Conservation (phyloP, 2,329 filamentous ascomycete genomes). For the Hymenoscyphus repandus region DNA sequence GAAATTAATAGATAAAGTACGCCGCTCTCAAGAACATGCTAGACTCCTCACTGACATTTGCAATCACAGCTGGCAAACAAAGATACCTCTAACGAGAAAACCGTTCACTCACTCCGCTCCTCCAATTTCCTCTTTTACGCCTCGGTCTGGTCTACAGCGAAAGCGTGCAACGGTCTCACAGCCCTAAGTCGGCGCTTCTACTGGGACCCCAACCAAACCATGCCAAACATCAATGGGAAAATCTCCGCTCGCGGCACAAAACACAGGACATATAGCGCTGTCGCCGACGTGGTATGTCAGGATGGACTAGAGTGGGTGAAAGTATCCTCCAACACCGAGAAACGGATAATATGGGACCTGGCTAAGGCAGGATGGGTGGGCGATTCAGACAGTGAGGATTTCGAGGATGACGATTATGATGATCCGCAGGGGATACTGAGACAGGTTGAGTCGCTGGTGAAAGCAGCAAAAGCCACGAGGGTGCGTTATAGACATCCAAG, state of each 20-base stretch:
- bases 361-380: slow-evolving; percentile 62
- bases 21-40: not conserved
- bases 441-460: slow-evolving; percentile 51
- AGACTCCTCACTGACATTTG: slow-evolving; percentile 8
- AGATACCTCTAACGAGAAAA: slow-evolving; percentile 27
- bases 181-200: slow-evolving; percentile 54
- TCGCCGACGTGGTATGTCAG: slow-evolving; percentile 60
- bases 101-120: slow-evolving; percentile 53
- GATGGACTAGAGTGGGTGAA: slow-evolving; percentile 64
- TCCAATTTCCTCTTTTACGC: slow-evolving; percentile 63
- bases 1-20: slow-evolving; percentile 40
- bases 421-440: slow-evolving; percentile 51
- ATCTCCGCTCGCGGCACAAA: slow-evolving; percentile 10
- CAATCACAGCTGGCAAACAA: slow-evolving; percentile 19
- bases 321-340: slow-evolving; percentile 60
- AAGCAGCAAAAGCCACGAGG: slow-evolving; percentile 50
- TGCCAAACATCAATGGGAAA: slow-evolving; percentile 14
- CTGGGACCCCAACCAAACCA: slow-evolving; percentile 31
- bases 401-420: slow-evolving; percentile 38
- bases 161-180: slow-evolving; percentile 48
- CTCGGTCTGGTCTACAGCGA: slow-evolving; percentile 58
- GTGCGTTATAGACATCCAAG: slow-evolving; percentile 55
- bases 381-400: slow-evolving; percentile 38
- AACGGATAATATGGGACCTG: slow-evolving; percentile 60
- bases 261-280: slow-evolving; percentile 35